Base-by-base conservation (phyloP, 139 green algal species). In the Chlamydomonas sphaeroides region DNA sequence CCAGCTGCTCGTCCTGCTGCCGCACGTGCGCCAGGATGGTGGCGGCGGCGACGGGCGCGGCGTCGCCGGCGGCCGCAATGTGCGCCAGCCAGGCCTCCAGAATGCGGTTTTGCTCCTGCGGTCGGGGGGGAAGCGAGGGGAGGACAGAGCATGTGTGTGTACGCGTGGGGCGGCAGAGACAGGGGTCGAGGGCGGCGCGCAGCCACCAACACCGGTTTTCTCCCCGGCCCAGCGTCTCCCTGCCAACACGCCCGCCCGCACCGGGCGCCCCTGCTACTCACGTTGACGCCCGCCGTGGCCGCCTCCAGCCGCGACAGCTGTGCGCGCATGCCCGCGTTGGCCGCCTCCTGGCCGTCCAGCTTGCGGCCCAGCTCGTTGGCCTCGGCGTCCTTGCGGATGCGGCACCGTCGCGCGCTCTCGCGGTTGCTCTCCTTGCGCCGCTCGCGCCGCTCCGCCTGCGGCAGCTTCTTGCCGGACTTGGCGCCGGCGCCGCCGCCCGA, bases 351-450 rank as follows among this genome's bases (percentile, higher is more conserved):
- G 15, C 18, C 39, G 17, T 26, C 35, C 61, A 51, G 39, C n/a
- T 35, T n/a, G 1, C 45, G 42, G 11, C n/a, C 49, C 42, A 82
- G 61, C 21, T 65, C 75, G 42, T 42, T 32, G 4, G n/a, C 14
- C 59, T 82, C 75, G 28, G 35, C 41, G 20, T 82, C 75, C 32
- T 62, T 61, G 28, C 75, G 75, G 62, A 82, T 61, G 8, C 75
- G 61, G 45, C 75, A 82, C 7, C 75, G 75, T 42, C 75, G 61
- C 8, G 75, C 75, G 42, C 75, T 82, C 75, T 72, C 75, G 30
- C 75, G 75, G 59, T 82, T 82, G 63, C 75, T 82, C 75, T 82
- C 75, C 63, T 82, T 82, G 75, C 75, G 75, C 61, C 62, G 41
- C 61, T 82, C 62, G 36, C 75, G 61, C 42, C 62, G 61, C 18